phyloP scores from a whole-genome alignment of 169 alveolate genomes.

The Cyclospora cayetanensis region DNA sequence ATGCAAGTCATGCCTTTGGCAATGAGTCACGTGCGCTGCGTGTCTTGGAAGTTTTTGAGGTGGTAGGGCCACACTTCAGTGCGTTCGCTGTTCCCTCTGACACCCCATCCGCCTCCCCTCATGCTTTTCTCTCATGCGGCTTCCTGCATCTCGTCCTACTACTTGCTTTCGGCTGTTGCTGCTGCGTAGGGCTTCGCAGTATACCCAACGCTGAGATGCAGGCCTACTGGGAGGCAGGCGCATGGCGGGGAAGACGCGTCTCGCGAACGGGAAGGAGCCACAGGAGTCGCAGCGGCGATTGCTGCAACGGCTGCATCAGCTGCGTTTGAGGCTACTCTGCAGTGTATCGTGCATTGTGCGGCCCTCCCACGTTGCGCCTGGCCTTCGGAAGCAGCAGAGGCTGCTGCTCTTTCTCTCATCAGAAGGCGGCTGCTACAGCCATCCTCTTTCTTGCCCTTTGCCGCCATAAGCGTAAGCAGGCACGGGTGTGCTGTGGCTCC shows the following conservation, averaged over 20 bases:
- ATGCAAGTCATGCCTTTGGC: neutral
- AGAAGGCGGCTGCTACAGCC: neutral
- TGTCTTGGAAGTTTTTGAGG: conserved; percentile 3
- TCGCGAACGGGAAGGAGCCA: neutral
- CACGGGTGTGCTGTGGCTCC: neutral
- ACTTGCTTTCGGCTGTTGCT: neutral
- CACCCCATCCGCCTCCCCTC: neutral
- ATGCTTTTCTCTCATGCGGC: neutral
- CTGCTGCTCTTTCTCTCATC: neutral
- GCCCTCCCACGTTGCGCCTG: conserved; percentile 40
- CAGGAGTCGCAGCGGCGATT: conserved; percentile 36
- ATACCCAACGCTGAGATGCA: conserved; percentile 1
- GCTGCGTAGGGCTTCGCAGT: conserved; percentile 52
- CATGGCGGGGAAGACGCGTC: neutral
- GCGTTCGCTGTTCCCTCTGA: neutral
- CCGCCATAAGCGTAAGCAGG: neutral
- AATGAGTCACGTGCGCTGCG: neutral
- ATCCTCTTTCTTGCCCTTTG: neutral
- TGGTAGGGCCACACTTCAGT: no score
- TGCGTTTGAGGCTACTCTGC: conserved; percentile 34
- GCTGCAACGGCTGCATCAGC: conserved; percentile 25
- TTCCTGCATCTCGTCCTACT: neutral
- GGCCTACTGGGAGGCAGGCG: neutral
- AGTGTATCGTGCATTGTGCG: neutral
- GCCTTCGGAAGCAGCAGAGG: neutral